Base-by-base conservation (phyloP, 768 basidiomycete genomes). In the Exidia glandulosa region DNA sequence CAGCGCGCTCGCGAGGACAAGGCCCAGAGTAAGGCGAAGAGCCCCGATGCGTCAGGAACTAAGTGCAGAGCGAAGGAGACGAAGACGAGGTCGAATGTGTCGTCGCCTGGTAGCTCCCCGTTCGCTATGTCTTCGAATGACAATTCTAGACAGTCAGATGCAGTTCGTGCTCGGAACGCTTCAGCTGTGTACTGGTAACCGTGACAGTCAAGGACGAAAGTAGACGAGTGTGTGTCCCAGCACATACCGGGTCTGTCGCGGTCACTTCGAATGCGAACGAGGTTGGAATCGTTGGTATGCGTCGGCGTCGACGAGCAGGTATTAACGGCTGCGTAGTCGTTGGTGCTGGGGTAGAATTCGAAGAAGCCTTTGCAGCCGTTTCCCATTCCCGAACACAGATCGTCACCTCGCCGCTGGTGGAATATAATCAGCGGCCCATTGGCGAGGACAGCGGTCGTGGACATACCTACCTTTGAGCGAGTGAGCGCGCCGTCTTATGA, bases 1-100 rank as follows among this genome's bases (percentile, higher is more conserved):
- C 86, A 89, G 32, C 71, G 71, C 2, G 77, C 76, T 66, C 82
- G 83, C 48, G 75, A 79, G 61, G 82, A 84, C 34, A 89, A 69
- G 64, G 85, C 83, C 73, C 79, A 82, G 13, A 88, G 73, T 7
- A 89, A 71, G 7, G 83, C 73, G 66, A 83, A 90, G 23, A 88
- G 72, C 58, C 83, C 80, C 0, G 83, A 85, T 2, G 82, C 67
- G 29, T 76, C 77, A 50, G 81, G 80, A 32, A 88, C 69, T 34
- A 90, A 81, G 66, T 90, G 87, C 31, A 90, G 70, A 9, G 86
- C 87, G 65, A 88, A 89, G 3, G 87, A 88, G 65, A 86, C 86
- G 25, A 89, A 68, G 14, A 84, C 79, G 71, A 89, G 77, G 64
- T 90, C 86, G 45, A 82, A 68, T 41, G 61, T 60, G 23, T 60